Percentiles rank a stretch among this genome's conserved stretches.
phyloP scores from a whole-genome alignment of 495 filamentous ascomycete species.

The Aspergillus taichungensis region DNA sequence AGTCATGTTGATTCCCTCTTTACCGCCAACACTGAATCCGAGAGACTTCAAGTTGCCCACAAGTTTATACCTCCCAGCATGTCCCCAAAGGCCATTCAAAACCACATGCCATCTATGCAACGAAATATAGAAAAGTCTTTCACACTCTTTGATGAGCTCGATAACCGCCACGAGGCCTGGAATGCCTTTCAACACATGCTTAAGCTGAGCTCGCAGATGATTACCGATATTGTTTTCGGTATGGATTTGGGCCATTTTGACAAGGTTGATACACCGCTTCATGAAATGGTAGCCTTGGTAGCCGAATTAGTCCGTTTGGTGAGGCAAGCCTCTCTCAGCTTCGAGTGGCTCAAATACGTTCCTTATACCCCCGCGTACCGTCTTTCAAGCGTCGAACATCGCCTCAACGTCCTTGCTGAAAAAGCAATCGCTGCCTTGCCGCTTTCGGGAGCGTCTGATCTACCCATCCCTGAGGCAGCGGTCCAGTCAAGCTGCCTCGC shows the following conservation, averaged over 20 bases:
- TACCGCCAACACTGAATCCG: slow-evolving; percentile 40
- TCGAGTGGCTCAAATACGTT: no score
- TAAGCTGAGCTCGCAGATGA: slow-evolving; percentile 43
- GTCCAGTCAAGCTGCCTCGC: no score
- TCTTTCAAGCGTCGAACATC: no score
- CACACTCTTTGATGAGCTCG: slow-evolving; percentile 43
- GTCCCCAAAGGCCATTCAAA: slow-evolving; percentile 43
- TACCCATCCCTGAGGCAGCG: no score
- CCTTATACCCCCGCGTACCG: no score
- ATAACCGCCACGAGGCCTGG: slow-evolving; percentile 35
- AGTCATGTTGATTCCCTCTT: slow-evolving; percentile 40
- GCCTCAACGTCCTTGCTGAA: no score
- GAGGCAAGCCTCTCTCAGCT: no score
- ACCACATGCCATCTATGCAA: slow-evolving; percentile 47
- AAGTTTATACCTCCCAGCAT: slow-evolving; percentile 48
- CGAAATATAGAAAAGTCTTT: slow-evolving; percentile 31
- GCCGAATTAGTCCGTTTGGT: no score
- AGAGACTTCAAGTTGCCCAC: slow-evolving; percentile 36
- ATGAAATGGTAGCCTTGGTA: slow-evolving; percentile 19
- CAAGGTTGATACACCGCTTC: slow-evolving; percentile 24
- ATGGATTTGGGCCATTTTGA: slow-evolving; percentile 45
- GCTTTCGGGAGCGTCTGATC: no score
- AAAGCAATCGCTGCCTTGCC: no score
- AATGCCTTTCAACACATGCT: slow-evolving; percentile 52
- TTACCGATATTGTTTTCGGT: slow-evolving; percentile 40